Evolutionary conservation across 108 stramenopile species (phyloP), one percentile per base, ranked within the genome.

Genomic region (Nitzschia inconspicua): DNA sequence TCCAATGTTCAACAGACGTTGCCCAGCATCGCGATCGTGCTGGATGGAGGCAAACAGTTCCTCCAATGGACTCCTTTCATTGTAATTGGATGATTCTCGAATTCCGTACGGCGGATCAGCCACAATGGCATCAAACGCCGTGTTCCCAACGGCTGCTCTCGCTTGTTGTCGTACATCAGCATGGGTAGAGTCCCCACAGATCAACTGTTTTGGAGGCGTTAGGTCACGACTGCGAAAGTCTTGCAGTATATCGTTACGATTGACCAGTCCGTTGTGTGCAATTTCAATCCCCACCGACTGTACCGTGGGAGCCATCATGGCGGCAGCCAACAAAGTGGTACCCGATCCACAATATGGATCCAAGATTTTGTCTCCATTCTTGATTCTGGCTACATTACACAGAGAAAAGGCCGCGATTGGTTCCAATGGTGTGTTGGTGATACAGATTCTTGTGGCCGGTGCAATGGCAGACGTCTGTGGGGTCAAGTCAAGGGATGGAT

Each of bases 311-410:
- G 76, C 79, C 52, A 89, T 89, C 66, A 82, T 82, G 11, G 89
- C 72, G 14, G 89, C 81, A 1, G 93, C 89, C 47, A 94, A 68
- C 42, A 94, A 62, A 9, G 78, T 91, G 8, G 89, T 63, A 44
- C 89, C 84, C 3, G 80, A 82, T 23, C 93, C 93, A 42, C 81
- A 80, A 68, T 83, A 94, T 0, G 89, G 86, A 79, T 94, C 93
- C 52, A 94, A 55, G 6, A 94, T 70, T 23, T 54, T 63, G n/a
- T 55, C 50, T 20, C 58, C 14, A 20, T 60, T 60, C 8, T 56
- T 41, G 4, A 78, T 67, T n/a, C 61, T 23, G 9, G 87, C 89
- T 58, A 86, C 70, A 56, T 94, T 94, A 56, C 87, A 90, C 29
- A 94, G 47, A 6, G 68, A 64, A 74, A 76, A 90, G 16, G 88